A percentile compares a stretch with the other conserved stretches of the same genome.
Evolutionary conservation across 768 basidiomycete species (phyloP).

Genomic region (Leucogyrophana mollusca): DNA sequence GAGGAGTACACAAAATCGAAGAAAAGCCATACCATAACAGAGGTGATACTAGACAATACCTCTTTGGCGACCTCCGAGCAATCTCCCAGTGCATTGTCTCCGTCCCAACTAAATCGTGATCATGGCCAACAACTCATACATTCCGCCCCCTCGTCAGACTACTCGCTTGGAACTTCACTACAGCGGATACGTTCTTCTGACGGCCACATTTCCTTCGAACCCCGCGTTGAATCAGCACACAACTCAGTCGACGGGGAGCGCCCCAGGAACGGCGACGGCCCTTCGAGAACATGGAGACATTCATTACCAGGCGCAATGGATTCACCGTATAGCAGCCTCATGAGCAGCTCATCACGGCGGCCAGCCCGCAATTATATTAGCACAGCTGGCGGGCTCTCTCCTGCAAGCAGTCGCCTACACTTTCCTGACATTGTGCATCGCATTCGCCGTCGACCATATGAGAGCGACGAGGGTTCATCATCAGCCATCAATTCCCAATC

Average conservation of each 20-base stretch:
- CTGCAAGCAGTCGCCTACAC: slow-evolving; percentile 42
- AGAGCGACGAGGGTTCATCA: slow-evolving; percentile 48
- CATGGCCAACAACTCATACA: slow-evolving; percentile 12
- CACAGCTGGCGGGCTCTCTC: slow-evolving; percentile 35
- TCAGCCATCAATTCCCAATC: slow-evolving; percentile 47
- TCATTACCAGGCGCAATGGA: slow-evolving; percentile 27
- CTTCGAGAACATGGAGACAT: slow-evolving; percentile 22
- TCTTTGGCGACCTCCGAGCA: slow-evolving; percentile 9
- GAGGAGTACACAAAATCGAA: slow-evolving; percentile 61
- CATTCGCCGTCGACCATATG: slow-evolving; percentile 30
- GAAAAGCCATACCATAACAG: slow-evolving; percentile 18
- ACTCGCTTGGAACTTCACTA: slow-evolving; percentile 39
- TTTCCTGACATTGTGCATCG: slow-evolving; percentile 37
- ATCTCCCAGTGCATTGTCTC: slow-evolving; percentile 13
- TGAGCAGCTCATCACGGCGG: slow-evolving; percentile 31
- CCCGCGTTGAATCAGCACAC: slow-evolving; percentile 45
- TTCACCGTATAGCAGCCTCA: slow-evolving; percentile 31
- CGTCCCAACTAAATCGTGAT: slow-evolving; percentile 11
- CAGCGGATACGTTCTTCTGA: slow-evolving; percentile 42
- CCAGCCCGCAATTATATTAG: slow-evolving; percentile 22
- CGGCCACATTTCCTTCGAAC: slow-evolving; percentile 58
- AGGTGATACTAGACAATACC: slow-evolving; percentile 11
- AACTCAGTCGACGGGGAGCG: slow-evolving; percentile 46
- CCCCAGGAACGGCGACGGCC: slow-evolving; percentile 41
- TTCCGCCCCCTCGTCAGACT: slow-evolving; percentile 36